A percentile compares a stretch with the other conserved stretches of the same genome.
phyloP scores from a whole-genome alignment of 2,329 filamentous ascomycete genomes.

The Teratosphaeriaceae sp. region DNA sequence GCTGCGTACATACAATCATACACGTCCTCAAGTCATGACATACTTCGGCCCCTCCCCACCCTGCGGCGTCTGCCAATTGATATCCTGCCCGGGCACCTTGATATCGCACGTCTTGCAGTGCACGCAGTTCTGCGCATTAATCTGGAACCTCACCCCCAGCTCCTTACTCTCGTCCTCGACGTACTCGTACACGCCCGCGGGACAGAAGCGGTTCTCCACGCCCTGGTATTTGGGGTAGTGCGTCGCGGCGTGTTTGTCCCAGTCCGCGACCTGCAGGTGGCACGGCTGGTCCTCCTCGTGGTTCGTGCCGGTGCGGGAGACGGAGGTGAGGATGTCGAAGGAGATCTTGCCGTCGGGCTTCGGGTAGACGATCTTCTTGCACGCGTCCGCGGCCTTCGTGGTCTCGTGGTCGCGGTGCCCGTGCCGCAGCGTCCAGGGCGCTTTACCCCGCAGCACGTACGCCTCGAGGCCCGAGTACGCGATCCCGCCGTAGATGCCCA shows the following conservation, averaged over 20 bases:
- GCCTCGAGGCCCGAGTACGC: constrained; percentile 91
- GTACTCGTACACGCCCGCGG: constrained; percentile 96
- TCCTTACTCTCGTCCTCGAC: constrained; percentile 85
- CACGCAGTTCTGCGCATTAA: constrained; percentile 96
- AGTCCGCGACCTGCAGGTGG: constrained; percentile 90
- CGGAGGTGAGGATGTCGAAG: constrained; percentile 94
- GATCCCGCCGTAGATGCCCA: constrained; percentile 85
- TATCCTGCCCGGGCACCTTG: constrained; percentile 93
- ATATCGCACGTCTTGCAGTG: constrained; percentile 99
- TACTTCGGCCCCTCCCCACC: constrained; percentile 70
- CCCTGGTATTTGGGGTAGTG: constrained; percentile 87
- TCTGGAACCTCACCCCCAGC: constrained; percentile 89
- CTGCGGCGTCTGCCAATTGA: constrained; percentile 89
- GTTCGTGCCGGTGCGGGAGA: constrained; percentile 92
- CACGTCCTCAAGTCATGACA: constrained; percentile 46
- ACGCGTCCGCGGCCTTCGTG: constrained; percentile 73
- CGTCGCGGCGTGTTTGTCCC: constrained; percentile 79
- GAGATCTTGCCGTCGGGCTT: constrained; percentile 94
- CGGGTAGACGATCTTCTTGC: constrained; percentile 86
- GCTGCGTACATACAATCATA: too few species aligned
- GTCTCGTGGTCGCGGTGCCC: constrained; percentile 67
- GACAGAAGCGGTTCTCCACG: constrained; percentile 93
- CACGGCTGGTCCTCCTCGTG: constrained; percentile 98
- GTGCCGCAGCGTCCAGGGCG: constrained; percentile 90
- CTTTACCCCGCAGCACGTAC: constrained; percentile 74